These are phyloP conservation scores for Gossypium rotundifolium DNA, from an alignment of 345 rosid genomes.

Conservation along the genomic window DNA sequence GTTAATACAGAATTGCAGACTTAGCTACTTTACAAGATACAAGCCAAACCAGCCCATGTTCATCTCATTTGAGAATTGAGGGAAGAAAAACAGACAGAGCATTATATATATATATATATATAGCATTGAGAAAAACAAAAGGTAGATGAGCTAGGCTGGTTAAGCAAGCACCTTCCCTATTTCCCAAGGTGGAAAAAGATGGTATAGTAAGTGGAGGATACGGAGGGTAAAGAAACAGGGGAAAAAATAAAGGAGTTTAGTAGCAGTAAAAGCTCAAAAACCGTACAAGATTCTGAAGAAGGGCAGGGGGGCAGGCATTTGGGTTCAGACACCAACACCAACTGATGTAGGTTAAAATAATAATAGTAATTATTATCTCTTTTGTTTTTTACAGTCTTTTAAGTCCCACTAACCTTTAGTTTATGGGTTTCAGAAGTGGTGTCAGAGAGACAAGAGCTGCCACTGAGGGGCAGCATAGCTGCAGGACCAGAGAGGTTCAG, in stretches of 20 bases:
- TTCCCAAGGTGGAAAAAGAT: conserved; percentile 33
- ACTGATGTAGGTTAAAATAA: background rate
- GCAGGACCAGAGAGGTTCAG: conserved; percentile 43
- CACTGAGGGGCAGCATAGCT: conserved; percentile 33
- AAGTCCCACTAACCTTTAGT: conserved; percentile 27
- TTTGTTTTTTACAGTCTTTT: conserved; percentile 21
- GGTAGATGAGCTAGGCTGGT: background rate
- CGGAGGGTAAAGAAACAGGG: conserved; percentile 36
- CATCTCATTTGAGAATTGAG: background rate
- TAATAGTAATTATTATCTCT: background rate
- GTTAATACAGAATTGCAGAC: background rate
- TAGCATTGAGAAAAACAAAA: background rate
- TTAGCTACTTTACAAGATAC: conserved; percentile 11
- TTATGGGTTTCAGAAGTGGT: conserved; percentile 66
- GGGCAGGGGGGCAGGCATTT: conserved; percentile 17
- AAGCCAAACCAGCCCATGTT: conserved; percentile 2
- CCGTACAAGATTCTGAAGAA: conserved; percentile 36
- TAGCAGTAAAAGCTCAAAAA: conserved; percentile 32
- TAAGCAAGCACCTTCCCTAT: conserved; percentile 21
- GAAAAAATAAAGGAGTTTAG: conserved; percentile 35
- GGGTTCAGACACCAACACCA: conserved; percentile 26
- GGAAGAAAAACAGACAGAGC: background rate
- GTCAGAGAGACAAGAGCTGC: conserved; percentile 83
- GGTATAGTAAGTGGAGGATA: conserved; percentile 30
- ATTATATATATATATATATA: background rate